Evolutionary conservation across 2,329 filamentous ascomycete genomes (phyloP), one percentile per base, ranked within the genome.

Genomic region (Sporothrix brunneoviolacea): DNA sequence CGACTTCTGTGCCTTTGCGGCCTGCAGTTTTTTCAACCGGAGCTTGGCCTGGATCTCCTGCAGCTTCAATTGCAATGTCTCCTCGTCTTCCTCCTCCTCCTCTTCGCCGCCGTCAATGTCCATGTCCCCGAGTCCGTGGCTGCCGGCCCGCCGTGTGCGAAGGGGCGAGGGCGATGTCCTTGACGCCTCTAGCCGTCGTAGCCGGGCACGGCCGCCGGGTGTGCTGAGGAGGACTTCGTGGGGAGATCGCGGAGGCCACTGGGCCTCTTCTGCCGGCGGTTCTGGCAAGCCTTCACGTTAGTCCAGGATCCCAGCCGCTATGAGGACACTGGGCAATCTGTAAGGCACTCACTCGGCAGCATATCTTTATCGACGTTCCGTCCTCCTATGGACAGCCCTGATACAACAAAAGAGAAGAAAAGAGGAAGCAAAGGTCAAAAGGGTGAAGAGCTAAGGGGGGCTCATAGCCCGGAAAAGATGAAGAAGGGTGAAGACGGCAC

Each of bases 11-110:
- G 73, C 69, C 62, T 75, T 80, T 65, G 79, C 68, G 62, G 83
- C 84, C 64, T 93, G 87, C 13, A 97, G 70, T 62, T 85, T 90
- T 67, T 96, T 97, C 57, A 97, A 68, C 66, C 85, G 93, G 47
- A 97, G 70, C 54, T 86, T 84, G 7, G 91, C 89, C 66, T 97
- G 84, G 52, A 98, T 95, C 50, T 88, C 89, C 57, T 91, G 83
- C 5, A 97, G 72, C 64, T 95, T 84, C 55, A 98, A 71, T 62
- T 94, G 82, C 30, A 97, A 70, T 1, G 83, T 94, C 71, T 97
- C 91, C 65, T 96, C 91, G 59, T 95, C 91, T 7, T 94, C 86
- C 4, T 88, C 84, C 0, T 84, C 81, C 9, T 82, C 76, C 4
- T 70, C 70, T 4, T 73, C 70, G 10, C 59, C 61, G 43, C 65